Evolutionary conservation across 352 stramenopile species (phyloP), one percentile per base, ranked within the genome.

Genomic region (Aphanomyces stellatus): DNA sequence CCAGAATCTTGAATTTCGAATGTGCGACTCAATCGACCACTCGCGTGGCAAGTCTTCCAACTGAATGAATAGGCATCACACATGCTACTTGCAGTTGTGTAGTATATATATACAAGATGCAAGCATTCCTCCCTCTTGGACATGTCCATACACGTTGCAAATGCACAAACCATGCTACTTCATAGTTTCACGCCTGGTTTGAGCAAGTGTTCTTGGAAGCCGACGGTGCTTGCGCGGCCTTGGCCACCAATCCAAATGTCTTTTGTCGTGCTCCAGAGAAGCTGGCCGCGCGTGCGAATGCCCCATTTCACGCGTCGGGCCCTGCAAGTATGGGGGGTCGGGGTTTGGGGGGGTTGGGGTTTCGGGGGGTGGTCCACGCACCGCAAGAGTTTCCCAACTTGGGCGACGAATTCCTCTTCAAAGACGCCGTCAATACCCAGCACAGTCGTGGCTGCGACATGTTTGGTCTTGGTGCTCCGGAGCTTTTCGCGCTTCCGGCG

Each of bases 361-460:
- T n/a, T n/a, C 28, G 30, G 6, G n/a, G 15, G 15, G 7, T 33
- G 30, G 22, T 34, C 30, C 0, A 37, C 3, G n/a, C 41, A 67
- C 60, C 60, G 43, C 4, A 42, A 25, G 3, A 57, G 15, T 51
- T 55, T 57, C 15, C 37, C 49, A 10, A 67, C 19, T 28, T 57
- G 3, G 22, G 60, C 46, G 22, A 67, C 60, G 24, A 67, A 67
- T 28, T 67, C 60, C 40, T 67, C 60, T 49, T 67, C 60, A 28
- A 67, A 67, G 24, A 67, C 60, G 24, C 60, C 60, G 27, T 67
- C 60, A 59, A 67, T 57, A 5, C 60, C 60, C 11, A 67, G 42
- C 11, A 67, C 60, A 22, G 60, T 67, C 1, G 60, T 67, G 7
- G 42, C 40, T 22, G 60, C 37, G 17, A 67, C 46, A 24, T 67